These are phyloP conservation scores for Albifimbria verrucaria DNA, from an alignment of 2,329 filamentous ascomycete species.

Conservation along the genomic window DNA sequence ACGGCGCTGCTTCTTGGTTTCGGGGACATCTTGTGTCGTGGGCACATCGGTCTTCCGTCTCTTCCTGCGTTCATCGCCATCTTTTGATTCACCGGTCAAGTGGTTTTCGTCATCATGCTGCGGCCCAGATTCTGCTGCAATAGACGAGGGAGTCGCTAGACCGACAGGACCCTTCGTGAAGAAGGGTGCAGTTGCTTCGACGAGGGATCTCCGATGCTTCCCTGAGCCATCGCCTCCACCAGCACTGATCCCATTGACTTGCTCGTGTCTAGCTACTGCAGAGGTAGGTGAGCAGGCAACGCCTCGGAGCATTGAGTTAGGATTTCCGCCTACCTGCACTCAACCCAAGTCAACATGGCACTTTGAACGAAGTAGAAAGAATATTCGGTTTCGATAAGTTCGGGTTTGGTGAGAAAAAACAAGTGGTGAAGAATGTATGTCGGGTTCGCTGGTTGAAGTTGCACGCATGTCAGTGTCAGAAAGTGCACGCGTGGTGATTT, in stretches of 20 bases:
- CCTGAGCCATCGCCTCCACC: conserved; percentile 42
- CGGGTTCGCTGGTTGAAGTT: no score
- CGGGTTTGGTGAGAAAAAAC: no score
- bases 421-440: background rate
- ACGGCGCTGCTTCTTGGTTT: conserved; percentile 23
- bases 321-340: no score
- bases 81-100: conserved; percentile 20
- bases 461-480: background rate
- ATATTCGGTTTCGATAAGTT: no score
- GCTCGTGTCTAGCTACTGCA: conserved; percentile 7
- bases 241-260: conserved; percentile 40
- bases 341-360: no score
- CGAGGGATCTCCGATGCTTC: conserved; percentile 29
- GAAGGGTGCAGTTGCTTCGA: conserved; percentile 54
- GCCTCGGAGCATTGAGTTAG: no score
- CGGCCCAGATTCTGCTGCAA: background rate
- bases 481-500: background rate
- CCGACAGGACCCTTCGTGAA: conserved; percentile 33
- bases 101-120: conserved; percentile 2
- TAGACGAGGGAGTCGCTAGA: background rate
- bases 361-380: no score
- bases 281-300: background rate
- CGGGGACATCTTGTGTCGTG: conserved; percentile 14
- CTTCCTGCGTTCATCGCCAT: conserved; percentile 34
- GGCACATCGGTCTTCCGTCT: conserved; percentile 36